Conservation (phyloP, 352 stramenopile species). For the Phytophthora colocasiae region DNA sequence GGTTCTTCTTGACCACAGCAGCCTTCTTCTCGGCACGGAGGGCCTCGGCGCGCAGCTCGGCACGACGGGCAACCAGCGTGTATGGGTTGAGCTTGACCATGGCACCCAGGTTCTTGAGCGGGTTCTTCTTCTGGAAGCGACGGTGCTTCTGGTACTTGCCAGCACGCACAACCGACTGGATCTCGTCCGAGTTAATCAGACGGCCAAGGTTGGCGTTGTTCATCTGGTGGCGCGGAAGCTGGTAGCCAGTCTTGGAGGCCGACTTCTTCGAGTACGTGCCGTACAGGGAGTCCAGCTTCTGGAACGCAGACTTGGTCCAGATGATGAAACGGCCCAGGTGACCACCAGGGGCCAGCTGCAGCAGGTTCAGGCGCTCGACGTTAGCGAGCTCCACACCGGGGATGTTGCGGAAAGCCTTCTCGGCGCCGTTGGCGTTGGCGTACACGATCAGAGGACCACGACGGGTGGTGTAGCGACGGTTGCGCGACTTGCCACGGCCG, state of each 20-base stretch:
- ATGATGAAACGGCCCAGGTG: constrained; percentile 99
- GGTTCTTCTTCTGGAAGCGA: constrained; percentile 98
- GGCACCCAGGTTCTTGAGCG: constrained; percentile 95
- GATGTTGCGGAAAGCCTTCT: constrained; percentile 98
- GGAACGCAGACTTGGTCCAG: constrained; percentile 98
- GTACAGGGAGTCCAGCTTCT: constrained; percentile 97
- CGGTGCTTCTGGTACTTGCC: constrained; percentile 92
- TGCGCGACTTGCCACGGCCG: constrained; percentile 99
- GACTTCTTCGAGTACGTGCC: constrained; percentile 94
- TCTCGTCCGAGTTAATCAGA: constrained; percentile 99
- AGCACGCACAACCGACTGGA: constrained; percentile 97
- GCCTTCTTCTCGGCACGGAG: constrained; percentile 92
- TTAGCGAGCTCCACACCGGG: constrained; percentile 97
- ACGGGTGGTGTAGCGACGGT: constrained; percentile 96
- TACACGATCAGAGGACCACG: constrained; percentile 98
- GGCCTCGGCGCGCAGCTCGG: constrained; percentile 88
- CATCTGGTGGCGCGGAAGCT: constrained; percentile 95
- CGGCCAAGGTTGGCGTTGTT: constrained; percentile 98
- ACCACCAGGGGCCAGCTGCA: constrained; percentile 97
- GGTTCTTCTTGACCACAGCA: constrained; percentile 80
- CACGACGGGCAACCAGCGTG: constrained; percentile 91
- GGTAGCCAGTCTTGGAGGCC: constrained; percentile 92
- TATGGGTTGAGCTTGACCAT: constrained; percentile 98
- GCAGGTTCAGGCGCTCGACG: constrained; percentile 98
- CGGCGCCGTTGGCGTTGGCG: constrained; percentile 92